Conservation (phyloP, 1,139 yeast species). For the Pneumocystis canis region DNA sequence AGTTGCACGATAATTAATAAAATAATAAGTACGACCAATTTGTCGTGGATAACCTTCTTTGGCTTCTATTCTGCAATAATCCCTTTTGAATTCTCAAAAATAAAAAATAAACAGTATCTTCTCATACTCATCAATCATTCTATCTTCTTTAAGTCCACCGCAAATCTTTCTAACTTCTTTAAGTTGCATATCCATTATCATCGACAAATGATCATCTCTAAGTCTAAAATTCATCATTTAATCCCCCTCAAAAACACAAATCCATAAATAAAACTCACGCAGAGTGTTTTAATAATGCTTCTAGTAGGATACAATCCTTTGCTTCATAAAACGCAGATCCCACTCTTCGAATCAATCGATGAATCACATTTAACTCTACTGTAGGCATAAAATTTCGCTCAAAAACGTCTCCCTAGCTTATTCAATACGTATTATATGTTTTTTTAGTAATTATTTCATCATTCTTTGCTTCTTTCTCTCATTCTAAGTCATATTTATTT, state of each 20-base stretch:
- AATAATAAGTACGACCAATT: constrained; percentile 64
- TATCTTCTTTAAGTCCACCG: constrained; percentile 69
- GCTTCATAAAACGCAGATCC: constrained; percentile 77
- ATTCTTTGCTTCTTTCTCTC: background rate
- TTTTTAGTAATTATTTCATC: background rate
- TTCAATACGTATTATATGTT: background rate
- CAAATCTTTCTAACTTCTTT: constrained; percentile 78
- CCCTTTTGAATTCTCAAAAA: constrained; percentile 19
- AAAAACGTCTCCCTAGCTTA: background rate
- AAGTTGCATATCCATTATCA: constrained; percentile 64
- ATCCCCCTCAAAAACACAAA: background rate
- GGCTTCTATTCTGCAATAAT: constrained; percentile 30
- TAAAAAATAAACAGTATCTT: background rate
- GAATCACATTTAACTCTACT: constrained; percentile 25
- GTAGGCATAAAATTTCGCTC: background rate
- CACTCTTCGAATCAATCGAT: constrained; percentile 39
- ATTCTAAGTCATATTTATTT: too few species aligned
- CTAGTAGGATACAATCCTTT: constrained; percentile 70
- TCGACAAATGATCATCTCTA: constrained; percentile 83
- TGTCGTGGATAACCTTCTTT: constrained; percentile 68
- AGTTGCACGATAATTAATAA: constrained; percentile 80
- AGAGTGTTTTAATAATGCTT: constrained; percentile 79
- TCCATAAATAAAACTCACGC: constrained; percentile 29
- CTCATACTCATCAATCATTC: constrained; percentile 31
- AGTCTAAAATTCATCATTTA: constrained; percentile 23